Base-by-base conservation (phyloP, 176 grass and related monocot species). In the Triticum timopheevii region DNA sequence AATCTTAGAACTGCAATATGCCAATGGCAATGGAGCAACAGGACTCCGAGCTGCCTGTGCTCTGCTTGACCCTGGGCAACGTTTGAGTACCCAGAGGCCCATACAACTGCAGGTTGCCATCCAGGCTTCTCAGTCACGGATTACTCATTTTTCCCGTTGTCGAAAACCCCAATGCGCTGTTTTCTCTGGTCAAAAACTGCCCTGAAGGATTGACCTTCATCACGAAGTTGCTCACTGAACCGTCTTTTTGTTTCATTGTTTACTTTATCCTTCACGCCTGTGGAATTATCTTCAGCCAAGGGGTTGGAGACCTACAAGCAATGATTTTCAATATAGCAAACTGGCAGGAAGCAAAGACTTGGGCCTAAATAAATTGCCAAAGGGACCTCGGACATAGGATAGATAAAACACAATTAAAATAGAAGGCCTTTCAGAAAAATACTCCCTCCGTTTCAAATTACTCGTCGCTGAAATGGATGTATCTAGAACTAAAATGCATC, bases 141-240 rank as follows among this genome's bases (percentile, higher is more conserved):
- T 77, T 88, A 88, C 31, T 88, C 70, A 20, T 38, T 69, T 1
- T 81, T 71, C 19, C 50, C 50, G 61, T 84, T 81, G 50, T 88
- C 33, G 1, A 92, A 75, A 63, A 93, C 87, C 80, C 87, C 89
- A 23, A 96, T 90, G 0, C 67, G 80, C 67, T 90, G 93, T 44
- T 84, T 91, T 90, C 90, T 91, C 69, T 87, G 87, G 24, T 90
- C 94, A 25, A 96, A 91, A 88, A 91, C 88, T 80, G 90, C 87
- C 62, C 87, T 96, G 85, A 98, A 94, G 31, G 92, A 98, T 86
- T 92, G 90, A 63, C 92, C 84, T 89, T 98, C 97, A 19, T 91
- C 82, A 50, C 85, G 94, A 69, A 95, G 92, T 85, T 98, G 94
- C 34, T 98, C 93, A 31, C 61, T 94, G 74, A 99, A 99, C 73